These are phyloP conservation scores for Calonectria hawksworthii DNA, from an alignment of 2,329 filamentous ascomycete genomes.

Conservation along the genomic window DNA sequence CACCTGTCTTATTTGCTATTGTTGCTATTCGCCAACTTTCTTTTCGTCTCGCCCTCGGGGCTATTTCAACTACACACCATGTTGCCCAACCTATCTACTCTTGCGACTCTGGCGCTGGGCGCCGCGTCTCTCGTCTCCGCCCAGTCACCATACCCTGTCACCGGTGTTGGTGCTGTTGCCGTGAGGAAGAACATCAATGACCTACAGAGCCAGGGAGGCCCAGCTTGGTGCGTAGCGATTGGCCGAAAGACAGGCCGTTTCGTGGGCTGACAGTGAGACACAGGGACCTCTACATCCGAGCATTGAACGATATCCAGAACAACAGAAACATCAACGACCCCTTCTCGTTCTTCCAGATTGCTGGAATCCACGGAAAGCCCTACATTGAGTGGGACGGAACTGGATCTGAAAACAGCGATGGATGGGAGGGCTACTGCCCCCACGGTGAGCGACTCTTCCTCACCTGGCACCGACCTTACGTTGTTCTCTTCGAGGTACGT, in stretches of 20 bases:
- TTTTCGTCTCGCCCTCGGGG: slow-evolving; percentile 9
- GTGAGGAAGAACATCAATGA: slow-evolving; percentile 63
- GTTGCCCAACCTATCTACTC: slow-evolving; percentile 33
- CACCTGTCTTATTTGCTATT: background rate
- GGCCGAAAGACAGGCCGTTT: background rate
- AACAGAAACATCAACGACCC: slow-evolving; percentile 55
- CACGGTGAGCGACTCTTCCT: slow-evolving; percentile 64
- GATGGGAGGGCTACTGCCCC: slow-evolving; percentile 60
- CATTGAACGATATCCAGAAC: slow-evolving; percentile 59
- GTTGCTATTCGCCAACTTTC: background rate
- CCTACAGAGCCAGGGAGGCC: slow-evolving; percentile 56
- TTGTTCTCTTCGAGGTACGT: slow-evolving; percentile 67
- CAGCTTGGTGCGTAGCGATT: slow-evolving; percentile 57
- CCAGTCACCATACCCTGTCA: slow-evolving; percentile 49
- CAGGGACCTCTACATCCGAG: slow-evolving; percentile 66
- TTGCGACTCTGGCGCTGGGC: slow-evolving; percentile 45
- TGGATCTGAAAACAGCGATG: slow-evolving; percentile 47
- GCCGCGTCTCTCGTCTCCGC: slow-evolving; percentile 41
- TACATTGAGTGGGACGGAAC: slow-evolving; percentile 58
- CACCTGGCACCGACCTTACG: slow-evolving; percentile 70
- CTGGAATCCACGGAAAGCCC: slow-evolving; percentile 58
- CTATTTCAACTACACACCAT: slow-evolving; percentile 35
- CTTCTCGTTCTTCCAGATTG: slow-evolving; percentile 65
- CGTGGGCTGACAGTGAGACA: slow-evolving; percentile 37
- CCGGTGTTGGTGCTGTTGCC: slow-evolving; percentile 57